Evolutionary conservation across 2,329 filamentous ascomycete species (phyloP).

Genomic region (Diaporthe destruens): DNA sequence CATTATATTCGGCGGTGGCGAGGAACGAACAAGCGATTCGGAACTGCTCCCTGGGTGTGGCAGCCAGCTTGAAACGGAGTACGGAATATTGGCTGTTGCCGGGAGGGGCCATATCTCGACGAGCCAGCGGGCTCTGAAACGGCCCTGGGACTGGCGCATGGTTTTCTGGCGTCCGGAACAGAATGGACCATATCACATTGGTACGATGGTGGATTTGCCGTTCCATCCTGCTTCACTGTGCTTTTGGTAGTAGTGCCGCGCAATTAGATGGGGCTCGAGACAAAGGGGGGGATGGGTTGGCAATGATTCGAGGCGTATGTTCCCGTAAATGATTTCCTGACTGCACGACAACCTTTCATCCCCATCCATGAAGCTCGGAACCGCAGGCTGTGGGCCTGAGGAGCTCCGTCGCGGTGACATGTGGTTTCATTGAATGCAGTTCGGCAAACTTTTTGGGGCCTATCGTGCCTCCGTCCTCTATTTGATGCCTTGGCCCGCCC

Average conservation of each 20-base stretch:
- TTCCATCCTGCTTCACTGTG: background rate
- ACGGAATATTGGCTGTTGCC: conserved; percentile 1
- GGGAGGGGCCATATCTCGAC: background rate
- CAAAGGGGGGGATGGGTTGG: background rate
- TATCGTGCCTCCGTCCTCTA: background rate
- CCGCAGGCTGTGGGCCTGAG: background rate
- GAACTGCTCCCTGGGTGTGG: background rate
- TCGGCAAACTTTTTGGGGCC: background rate
- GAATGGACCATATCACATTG: background rate
- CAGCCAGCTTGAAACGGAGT: conserved; percentile 12
- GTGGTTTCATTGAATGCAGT: background rate
- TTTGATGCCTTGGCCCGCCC: background rate
- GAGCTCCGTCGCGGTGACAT: background rate
- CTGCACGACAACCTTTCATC: background rate
- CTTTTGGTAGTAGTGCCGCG: conserved; percentile 16
- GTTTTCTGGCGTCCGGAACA: conserved; percentile 15
- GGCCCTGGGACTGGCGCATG: conserved; percentile 9
- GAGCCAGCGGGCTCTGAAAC: conserved; percentile 5
- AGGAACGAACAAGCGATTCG: conserved; percentile 2
- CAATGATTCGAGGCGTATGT: background rate
- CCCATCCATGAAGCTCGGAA: background rate
- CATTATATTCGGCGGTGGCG: background rate
- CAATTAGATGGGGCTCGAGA: conserved; percentile 5
- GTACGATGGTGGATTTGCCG: background rate
- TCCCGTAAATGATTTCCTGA: background rate